Evolutionary conservation across 345 rosid species (phyloP), one percentile per base, ranked within the genome.

Genomic region (Eucalyptus erythrocorys): DNA sequence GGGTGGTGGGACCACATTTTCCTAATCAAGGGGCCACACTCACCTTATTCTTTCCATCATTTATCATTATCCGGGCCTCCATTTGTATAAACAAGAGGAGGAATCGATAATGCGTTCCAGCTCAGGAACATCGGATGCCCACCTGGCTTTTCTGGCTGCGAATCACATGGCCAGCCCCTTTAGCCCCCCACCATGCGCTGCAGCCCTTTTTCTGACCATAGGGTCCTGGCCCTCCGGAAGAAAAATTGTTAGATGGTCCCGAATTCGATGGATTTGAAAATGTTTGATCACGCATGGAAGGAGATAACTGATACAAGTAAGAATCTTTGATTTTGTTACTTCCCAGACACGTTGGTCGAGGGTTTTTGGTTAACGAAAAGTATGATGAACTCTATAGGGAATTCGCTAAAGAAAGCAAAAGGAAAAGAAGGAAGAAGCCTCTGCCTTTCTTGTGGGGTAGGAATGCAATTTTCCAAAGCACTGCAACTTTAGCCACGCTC

Each of bases 91-190:
- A 9, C 37, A 42, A 48, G 53, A 15, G 88, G 85, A 43, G 8
- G 8, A 7, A 37, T 24, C 21, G 15, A 50, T 89, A 30, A 89
- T 92, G 94, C 85, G 32, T 9, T 90, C 88, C 95, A 94, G 90
- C 95, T 91, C 94, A 90, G 14, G 24, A 13, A 61, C 89, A 82
- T 87, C 34, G 88, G 92, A 59, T 88, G 14, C 57, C 87, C 57
- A 57, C 26, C 34, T 87, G 82, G 61, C 34, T 32, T 48, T 68
- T 19, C 19, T 55, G 57, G 32, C 61, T 32, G 51, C 91, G 21
- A 40, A 34, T 91, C 94, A 93, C 94, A 90, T 93, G 95, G 95
- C 90, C 48, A 40, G 84, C 84, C 47, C 45, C 84, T 76, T 76
- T 76, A 76, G 15, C 14, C 47, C 80, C 81, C 84, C 84, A 40